Conservation (phyloP, 805 yeast genomes). For the Saccharomycopsis sp. region DNA sequence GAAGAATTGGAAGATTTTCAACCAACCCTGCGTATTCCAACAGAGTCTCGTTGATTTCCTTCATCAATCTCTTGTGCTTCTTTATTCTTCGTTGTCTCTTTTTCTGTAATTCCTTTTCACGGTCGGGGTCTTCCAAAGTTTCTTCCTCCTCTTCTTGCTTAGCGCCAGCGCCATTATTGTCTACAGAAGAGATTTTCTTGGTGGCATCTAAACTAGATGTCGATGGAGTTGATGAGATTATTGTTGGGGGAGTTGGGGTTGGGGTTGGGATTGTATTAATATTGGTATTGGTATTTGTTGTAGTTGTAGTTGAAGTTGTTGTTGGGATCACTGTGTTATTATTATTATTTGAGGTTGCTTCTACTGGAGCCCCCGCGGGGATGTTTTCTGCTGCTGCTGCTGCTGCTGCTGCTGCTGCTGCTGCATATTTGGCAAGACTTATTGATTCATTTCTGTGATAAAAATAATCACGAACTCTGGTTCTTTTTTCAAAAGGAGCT, state of each 20-base stretch:
- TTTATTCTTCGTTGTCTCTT: conserved; percentile 34
- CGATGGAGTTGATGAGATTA: neutral
- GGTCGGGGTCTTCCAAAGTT: conserved; percentile 18
- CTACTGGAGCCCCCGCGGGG: neutral
- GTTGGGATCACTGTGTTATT: neutral
- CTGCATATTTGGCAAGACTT: conserved; percentile 30
- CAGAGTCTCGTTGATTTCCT: conserved; percentile 60
- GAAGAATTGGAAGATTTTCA: conserved; percentile 60
- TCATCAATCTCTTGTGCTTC: conserved; percentile 48
- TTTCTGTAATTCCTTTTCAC: conserved; percentile 26
- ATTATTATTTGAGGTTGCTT: neutral
- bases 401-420: conserved; percentile 21
- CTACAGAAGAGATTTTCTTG: neutral
- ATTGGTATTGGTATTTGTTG: too few relatives aligned
- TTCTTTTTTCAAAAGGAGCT: conserved; percentile 54
- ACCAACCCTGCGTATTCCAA: conserved; percentile 64
- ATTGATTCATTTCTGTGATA: too few relatives aligned
- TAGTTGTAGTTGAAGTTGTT: conserved; percentile 1
- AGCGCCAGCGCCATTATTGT: neutral
- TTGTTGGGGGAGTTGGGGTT: too few relatives aligned
- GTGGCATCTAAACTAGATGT: neutral
- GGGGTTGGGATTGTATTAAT: too few relatives aligned
- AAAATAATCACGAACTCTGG: conserved; percentile 58
- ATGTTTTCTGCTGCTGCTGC: neutral
- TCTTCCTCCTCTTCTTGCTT: neutral